Base-by-base conservation (phyloP, 345 rosid species). In the Lepidium sativum region DNA sequence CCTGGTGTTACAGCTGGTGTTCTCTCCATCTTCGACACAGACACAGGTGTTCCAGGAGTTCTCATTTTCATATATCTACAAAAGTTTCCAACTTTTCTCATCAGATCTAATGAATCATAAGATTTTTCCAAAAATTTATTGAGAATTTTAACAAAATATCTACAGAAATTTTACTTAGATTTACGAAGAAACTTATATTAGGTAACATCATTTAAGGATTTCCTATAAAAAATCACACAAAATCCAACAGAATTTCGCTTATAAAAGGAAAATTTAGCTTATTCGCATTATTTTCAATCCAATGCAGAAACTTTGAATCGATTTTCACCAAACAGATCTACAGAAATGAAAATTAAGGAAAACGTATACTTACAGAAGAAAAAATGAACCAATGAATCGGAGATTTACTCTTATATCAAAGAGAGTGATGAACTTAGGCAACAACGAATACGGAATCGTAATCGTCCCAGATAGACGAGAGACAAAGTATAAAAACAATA, bases 41-140 rank as follows among this genome's bases (percentile, higher is more conserved):
- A 82, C 42, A 82, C 75, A 9, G 97, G 97, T 20, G 97, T 91
- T 77, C 91, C 92, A 8, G 97, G 96, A 50, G 92, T 80, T 77
- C 81, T 83, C 56, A 69, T 80, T 34, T 83, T 76, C 79, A 76
- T 80, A 49, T 53, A 57, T 52, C 60, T 73, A 35, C 51, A 52
- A 52, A 17, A 4, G 8, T 15, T 23, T 17, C 41, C 54, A 17
- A 38, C 17, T 8, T 21, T 1, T 14, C 16, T 13, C 54, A 34
- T 65, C 71, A 65, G 71, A 72, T 72, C 62, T 38, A 14, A 1
- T 16, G n/a, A 0, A 45, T 16, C 2, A 57, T 18, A 16, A 38
- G 2, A 29, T 4, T 11, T 51, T 49, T 21, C 23, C 44, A 0
- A 9, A 50, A 38, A 47, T 45, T 16, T 27, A 33, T n/a, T 13